Evolutionary conservation across 176 grass and related monocot species (phyloP), one percentile per base, ranked within the genome.

Genomic region (Zea luxurians): DNA sequence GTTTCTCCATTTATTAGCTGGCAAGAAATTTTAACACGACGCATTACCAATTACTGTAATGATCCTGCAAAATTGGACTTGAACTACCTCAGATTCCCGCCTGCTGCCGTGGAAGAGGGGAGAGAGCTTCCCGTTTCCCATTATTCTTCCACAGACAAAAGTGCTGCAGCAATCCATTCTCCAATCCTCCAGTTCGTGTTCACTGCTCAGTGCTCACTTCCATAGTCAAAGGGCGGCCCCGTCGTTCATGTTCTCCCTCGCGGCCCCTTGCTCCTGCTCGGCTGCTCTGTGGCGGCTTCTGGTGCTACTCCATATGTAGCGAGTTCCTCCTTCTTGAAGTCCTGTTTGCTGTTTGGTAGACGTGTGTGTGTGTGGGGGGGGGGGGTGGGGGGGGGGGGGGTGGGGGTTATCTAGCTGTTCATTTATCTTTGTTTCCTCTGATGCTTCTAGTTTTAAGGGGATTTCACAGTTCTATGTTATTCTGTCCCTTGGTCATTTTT

Each of bases 61-160:
- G 50, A 16, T 13, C 50, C 50, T 16, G 50, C 50, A 16, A 53
- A 4, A 16, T 53, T 53, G 50, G 11, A 15, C 27, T 27, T 50
- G 5, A 17, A 18, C 72, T 71, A 70, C 37, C 75, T 88, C 61
- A 69, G 80, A 88, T 88, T 79, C 69, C 74, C 61, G 41, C 40
- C 41, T 35, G 8, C 63, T 13, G 52, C 13, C 4, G 50, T 54
- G 16, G 16, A 17, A 54, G 52, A 54, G 15, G 52, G 52, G 27
- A 27, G n/a, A 54, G 16, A n/a, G 16, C 52, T n/a, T n/a, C 50
- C 50, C 50, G 15, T 16, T 54, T 54, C 15, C 15, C 15, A 16
- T 7, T 7, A 54, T 54, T 1, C 5, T 54, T 17, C 15, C 15
- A 54, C 50, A 54, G 50, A 17, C 48, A 49, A 11, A 13, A 54